A percentile compares a stretch with the other conserved stretches of the same genome.
Conservation (phyloP, 2,329 filamentous ascomycete species). For the Rhynchosporium agropyri region DNA sequence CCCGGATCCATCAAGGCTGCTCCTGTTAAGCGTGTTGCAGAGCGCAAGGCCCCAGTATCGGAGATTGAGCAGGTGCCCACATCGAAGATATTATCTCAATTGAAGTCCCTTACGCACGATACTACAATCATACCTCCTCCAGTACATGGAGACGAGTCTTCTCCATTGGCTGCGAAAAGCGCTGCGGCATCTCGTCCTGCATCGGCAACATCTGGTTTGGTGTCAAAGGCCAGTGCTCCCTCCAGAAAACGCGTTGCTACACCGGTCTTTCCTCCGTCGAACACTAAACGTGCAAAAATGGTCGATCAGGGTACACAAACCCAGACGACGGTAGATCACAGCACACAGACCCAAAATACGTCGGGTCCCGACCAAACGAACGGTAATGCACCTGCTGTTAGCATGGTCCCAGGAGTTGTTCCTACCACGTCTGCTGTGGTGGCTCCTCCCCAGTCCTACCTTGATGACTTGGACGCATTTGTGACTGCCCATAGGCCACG, state of each 20-base stretch:
- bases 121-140: conserved; percentile 9
- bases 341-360: conserved; percentile 39
- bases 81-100: not conserved
- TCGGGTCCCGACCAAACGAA: conserved; percentile 29
- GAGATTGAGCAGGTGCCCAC: conserved; percentile 8
- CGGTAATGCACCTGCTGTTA: not conserved
- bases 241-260: conserved; percentile 27
- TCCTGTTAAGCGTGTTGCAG: conserved; percentile 26
- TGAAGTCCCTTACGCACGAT: conserved; percentile 5
- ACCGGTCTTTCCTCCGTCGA: conserved; percentile 13
- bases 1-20: conserved; percentile 19
- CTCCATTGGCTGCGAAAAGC: conserved; percentile 33
- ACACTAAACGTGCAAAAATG: conserved; percentile 39
- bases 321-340: conserved; percentile 31
- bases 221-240: conserved; percentile 29
- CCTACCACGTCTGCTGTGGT: not conserved
- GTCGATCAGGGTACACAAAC: conserved; percentile 40
- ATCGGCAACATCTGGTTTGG: conserved; percentile 26
- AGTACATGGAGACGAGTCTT: conserved; percentile 21
- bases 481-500: conserved; percentile 33
- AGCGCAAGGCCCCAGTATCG: conserved; percentile 18
- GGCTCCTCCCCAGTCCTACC: conserved; percentile 27
- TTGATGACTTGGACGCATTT: conserved; percentile 33
- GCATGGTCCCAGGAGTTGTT: conserved; percentile 10
- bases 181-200: conserved; percentile 22